Evolutionary conservation across 2,329 filamentous ascomycete genomes (phyloP), one percentile per base, ranked within the genome.

Genomic region (Ilyonectria robusta): DNA sequence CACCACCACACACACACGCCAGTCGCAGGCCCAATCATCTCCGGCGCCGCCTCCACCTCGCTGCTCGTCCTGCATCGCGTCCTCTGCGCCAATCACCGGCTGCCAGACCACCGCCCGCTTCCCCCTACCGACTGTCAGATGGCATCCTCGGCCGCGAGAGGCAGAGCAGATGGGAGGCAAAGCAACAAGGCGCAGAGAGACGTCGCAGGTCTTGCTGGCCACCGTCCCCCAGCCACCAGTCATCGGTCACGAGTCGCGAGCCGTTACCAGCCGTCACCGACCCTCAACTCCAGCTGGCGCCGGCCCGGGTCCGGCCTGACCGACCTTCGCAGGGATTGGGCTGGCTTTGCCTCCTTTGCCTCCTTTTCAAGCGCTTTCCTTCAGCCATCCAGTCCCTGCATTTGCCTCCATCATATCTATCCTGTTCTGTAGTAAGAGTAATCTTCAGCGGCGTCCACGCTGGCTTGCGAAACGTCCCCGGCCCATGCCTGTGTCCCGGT

Each of bases 1-100:
- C 73, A 70, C 59, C 67, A 66, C 59, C 71, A 62, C 58, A 59
- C 58, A 53, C 66, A 62, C 59, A 58, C 69, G 48, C 62, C 66
- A 70, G 47, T 21, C 61, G 19, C 46, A 26, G 68, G 61, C 68
- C 76, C 76, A 78, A 79, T 79, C 77, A 78, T 71, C 69, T 73
- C 74, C 73, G 54, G 46, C 60, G 46, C 68, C 59, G 29, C 63
- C 64, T 69, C 71, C 70, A 68, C 70, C 53, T 53, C 23, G 58
- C 40, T 33, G 46, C 47, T 37, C 59, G 54, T 67, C 60, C 69
- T 67, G 62, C 59, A 59, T 44, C 53, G 44, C 56, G 50, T 59
- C 21, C 65, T 59, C 63, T 51, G 53, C 66, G 58, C 72, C 73
- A 75, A 75, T 75, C 73, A 75, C 19, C 47, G 48, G 26, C 4